Percentiles rank a stretch among this genome's conserved stretches.
Conservation (phyloP, 2,329 filamentous ascomycete species). For the Botrytis porri region DNA sequence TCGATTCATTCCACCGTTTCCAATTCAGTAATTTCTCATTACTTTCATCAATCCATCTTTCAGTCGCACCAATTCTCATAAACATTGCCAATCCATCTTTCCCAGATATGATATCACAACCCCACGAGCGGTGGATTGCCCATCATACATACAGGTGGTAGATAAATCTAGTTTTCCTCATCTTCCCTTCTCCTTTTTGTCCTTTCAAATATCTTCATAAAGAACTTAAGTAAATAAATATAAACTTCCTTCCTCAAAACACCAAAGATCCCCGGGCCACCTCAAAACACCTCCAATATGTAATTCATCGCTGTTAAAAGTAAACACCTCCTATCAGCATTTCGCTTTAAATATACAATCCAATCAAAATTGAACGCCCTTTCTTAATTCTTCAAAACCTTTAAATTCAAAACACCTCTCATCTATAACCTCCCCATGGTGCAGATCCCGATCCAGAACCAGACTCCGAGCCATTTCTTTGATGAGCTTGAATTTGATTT, state of each 20-base stretch:
- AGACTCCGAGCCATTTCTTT: not conserved
- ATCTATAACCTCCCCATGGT: constrained; percentile 1
- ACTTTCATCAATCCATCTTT: not conserved
- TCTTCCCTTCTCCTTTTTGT: not conserved
- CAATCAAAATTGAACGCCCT: not conserved
- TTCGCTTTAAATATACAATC: not conserved
- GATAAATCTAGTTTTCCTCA: not conserved
- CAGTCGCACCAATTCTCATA: not conserved
- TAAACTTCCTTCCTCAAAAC: not conserved
- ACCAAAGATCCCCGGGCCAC: not conserved
- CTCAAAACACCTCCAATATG: not conserved
- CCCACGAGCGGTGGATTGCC: not conserved
- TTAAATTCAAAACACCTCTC: not conserved
- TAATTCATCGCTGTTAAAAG: not conserved
- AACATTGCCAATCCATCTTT: not conserved
- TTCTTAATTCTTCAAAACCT: not conserved
- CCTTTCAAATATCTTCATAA: not conserved
- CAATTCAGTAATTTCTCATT: not conserved
- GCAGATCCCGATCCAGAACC: not conserved
- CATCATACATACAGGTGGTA: not conserved
- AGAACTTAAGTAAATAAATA: not conserved
- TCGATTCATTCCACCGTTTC: not conserved
- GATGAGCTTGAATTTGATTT: not conserved
- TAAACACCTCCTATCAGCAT: not conserved
- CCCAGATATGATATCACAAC: not conserved